A percentile compares a stretch with the other conserved stretches of the same genome.
Evolutionary conservation across 495 filamentous ascomycete species (phyloP).

Genomic region (Xylaria telfairii): DNA sequence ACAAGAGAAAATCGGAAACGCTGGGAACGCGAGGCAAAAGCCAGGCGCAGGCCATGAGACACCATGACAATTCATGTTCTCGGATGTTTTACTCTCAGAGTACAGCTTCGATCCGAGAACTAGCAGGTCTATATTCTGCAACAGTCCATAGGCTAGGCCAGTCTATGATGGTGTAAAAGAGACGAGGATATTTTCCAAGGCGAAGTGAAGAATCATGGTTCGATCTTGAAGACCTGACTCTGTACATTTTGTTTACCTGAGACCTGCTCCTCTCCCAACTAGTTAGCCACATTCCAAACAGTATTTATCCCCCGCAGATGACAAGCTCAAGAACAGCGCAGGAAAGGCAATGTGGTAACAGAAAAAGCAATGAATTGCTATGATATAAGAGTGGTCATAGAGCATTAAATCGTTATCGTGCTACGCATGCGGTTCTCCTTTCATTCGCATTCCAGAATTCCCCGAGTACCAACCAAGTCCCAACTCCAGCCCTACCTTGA

Average conservation of each 20-base stretch:
- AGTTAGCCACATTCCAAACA: background rate
- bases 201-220: background rate
- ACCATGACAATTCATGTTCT: background rate
- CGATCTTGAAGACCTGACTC: background rate
- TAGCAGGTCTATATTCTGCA: background rate
- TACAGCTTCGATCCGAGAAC: background rate
- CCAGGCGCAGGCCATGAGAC: background rate
- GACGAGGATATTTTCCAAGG: background rate
- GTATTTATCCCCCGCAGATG: background rate
- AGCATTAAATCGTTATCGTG: conserved; percentile 23
- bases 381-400: conserved; percentile 13
- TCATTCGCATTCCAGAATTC: background rate
- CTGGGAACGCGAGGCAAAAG: background rate
- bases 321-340: background rate
- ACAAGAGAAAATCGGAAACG: background rate
- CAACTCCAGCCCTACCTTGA: background rate
- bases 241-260: background rate
- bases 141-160: background rate
- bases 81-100: background rate
- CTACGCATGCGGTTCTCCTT: conserved; percentile 4
- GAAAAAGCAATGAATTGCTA: conserved; percentile 6
- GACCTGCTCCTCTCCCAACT: background rate
- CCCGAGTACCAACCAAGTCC: background rate
- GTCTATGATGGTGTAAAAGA: background rate
- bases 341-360: background rate